Evolutionary conservation across 768 basidiomycete genomes (phyloP).

Genomic region (Leccinellum albellum): DNA sequence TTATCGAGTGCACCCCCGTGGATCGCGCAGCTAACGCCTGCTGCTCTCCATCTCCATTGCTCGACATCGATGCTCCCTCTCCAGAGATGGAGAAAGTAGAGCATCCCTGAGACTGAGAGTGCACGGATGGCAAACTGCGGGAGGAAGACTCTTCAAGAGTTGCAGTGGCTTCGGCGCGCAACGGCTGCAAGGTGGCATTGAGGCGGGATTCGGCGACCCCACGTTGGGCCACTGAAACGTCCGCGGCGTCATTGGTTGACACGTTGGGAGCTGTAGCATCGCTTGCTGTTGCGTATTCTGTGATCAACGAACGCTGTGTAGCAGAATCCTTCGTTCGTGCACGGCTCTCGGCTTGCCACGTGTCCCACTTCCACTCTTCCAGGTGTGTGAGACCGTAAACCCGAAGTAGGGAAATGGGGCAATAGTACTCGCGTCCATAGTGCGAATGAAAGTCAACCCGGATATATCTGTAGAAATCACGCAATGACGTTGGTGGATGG

Average conservation of each 20-base stretch:
- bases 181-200: neutral
- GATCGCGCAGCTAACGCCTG: neutral
- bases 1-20: conserved; percentile 7
- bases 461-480: conserved; percentile 89
- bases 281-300: conserved; percentile 18
- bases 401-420: conserved; percentile 86
- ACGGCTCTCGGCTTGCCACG: conserved; percentile 70
- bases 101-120: neutral
- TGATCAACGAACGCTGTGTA: conserved; percentile 11
- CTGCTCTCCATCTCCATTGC: neutral
- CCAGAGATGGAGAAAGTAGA: neutral
- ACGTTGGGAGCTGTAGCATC: neutral
- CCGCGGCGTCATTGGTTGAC: conserved; percentile 1
- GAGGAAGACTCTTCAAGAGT: neutral
- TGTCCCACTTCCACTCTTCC: conserved; percentile 92
- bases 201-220: neutral
- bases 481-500: conserved; percentile 66
- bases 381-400: conserved; percentile 96
- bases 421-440: conserved; percentile 95
- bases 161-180: neutral
- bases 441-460: conserved; percentile 91
- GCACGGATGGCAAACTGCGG: neutral
- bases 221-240: conserved; percentile 3
- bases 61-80: neutral
- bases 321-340: conserved; percentile 38